Evolutionary conservation across 352 stramenopile genomes (phyloP), one percentile per base, ranked within the genome.

Genomic region (Pythium coloratum): DNA sequence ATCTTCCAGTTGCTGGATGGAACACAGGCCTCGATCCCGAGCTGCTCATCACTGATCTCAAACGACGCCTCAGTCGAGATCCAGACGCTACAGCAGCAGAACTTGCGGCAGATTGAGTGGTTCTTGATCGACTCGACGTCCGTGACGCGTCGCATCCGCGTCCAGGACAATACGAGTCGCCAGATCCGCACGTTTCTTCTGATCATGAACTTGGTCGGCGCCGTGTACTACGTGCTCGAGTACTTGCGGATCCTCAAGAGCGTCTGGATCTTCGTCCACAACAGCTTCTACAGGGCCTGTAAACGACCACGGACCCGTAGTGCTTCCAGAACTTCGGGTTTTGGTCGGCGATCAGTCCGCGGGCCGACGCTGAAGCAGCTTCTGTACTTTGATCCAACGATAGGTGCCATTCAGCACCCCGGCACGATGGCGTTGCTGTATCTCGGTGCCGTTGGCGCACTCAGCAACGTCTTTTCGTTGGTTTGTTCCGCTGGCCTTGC

Each of bases 151-250:
- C 70, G 67, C 0, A 73, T 77, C 14, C 75, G 67, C 26, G 78
- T 82, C 32, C 72, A 76, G 34, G 72, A 82, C 56, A 57, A 99
- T 76, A 92, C 98, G 70, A 98, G 98, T 89, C 97, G 91, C 53
- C 96, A 96, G 59, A 96, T 99, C 44, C 96, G 97, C 0, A 96
- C 97, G n/a, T 99, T 99, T 80, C 28, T 62, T 26, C 56, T 82
- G 8, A 62, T 80, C 33, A 64, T 82, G 47, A 75, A 76, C 42
- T 64, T 82, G 34, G 62, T 77, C n/a, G 75, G 72, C 14, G 63
- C 75, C 10, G 62, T 50, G 5, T 75, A 71, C 36, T 82, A 80
- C 30, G 70, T 70, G 26, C 6, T 71, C 6, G 72, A 82, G 55
- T 80, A 78, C 67, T 61, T 82, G 20, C 59, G 54, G 50, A 75